These are phyloP conservation scores for Pyrenochaeta sp. DNA, from an alignment of 2,329 filamentous ascomycete genomes.

Conservation along the genomic window DNA sequence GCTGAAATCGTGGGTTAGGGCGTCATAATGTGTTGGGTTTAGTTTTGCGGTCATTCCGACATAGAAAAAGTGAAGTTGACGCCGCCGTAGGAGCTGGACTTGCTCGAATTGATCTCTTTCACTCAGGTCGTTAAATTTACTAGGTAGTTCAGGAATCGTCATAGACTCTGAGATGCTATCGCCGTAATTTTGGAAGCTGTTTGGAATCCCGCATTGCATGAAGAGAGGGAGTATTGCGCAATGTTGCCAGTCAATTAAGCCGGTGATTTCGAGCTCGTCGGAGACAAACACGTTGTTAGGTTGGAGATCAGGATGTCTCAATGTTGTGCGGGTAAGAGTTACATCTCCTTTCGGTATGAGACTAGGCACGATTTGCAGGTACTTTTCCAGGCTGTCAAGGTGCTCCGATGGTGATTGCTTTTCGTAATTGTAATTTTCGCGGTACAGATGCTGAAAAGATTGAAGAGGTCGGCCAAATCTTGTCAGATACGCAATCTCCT, in stretches of 20 bases:
- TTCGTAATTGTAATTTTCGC: conserved; percentile 43
- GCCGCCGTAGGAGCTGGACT: conserved; percentile 33
- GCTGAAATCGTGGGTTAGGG: conserved; percentile 30
- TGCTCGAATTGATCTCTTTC: conserved; percentile 32
- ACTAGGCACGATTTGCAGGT: conserved; percentile 31
- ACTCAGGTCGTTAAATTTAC: conserved; percentile 29
- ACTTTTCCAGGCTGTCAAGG: conserved; percentile 40
- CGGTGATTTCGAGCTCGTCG: conserved; percentile 43
- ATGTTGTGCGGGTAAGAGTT: conserved; percentile 25
- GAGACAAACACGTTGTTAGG: conserved; percentile 37
- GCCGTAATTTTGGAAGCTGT: conserved; percentile 52
- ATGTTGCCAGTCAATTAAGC: conserved; percentile 56
- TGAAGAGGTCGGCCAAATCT: conserved; percentile 38
- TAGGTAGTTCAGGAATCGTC: conserved; percentile 29
- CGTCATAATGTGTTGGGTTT: conserved; percentile 37
- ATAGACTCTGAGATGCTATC: conserved; percentile 37
- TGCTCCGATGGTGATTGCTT: conserved; percentile 37
- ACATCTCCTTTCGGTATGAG: conserved; percentile 26
- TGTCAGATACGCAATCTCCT: conserved; percentile 42
- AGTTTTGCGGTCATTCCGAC: conserved; percentile 30
- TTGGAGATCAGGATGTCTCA: conserved; percentile 48
- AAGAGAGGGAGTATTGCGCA: conserved; percentile 49
- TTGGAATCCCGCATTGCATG: conserved; percentile 50
- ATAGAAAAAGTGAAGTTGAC: conserved; percentile 44
- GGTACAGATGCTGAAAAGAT: conserved; percentile 40